Conservation (phyloP, 1,284 basidiomycete genomes). For the Rugiboletus extremiorientalis region DNA sequence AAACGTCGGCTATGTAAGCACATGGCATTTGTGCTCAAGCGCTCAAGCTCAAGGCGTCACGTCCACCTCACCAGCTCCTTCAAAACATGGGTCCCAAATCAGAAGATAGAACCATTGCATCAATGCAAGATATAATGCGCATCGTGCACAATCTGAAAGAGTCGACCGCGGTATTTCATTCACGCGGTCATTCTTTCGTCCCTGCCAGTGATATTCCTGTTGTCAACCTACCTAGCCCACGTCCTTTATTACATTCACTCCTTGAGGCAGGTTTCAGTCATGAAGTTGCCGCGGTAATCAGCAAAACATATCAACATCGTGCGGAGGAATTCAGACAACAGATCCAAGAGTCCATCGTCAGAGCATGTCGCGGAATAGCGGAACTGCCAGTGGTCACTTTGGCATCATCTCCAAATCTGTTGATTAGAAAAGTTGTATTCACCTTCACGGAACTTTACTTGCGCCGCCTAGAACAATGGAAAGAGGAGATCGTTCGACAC, state of each 20-base stretch:
- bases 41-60: too few relatives aligned
- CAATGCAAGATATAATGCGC: not conserved
- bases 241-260: not conserved
- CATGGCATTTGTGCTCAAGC: too few relatives aligned
- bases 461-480: not conserved
- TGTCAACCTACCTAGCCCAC: not conserved
- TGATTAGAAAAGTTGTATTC: not conserved
- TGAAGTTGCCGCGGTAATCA: not conserved
- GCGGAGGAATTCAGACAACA: not conserved
- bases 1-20: not conserved
- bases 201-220: rapidly evolving
- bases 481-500: not conserved
- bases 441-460: not conserved
- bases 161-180: rapidly evolving
- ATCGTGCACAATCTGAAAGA: not conserved
- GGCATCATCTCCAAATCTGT: rapidly evolving
- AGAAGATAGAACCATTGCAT: not conserved
- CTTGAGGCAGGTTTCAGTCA: not conserved
- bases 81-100: not conserved
- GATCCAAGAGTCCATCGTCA: not conserved
- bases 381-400: not conserved
- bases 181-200: not conserved
- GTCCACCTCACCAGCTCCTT: too few relatives aligned
- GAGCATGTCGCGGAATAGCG: not conserved
- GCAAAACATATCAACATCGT: not conserved